phyloP scores from a whole-genome alignment of 805 yeast genomes.

The Yamadazyma sp. region DNA sequence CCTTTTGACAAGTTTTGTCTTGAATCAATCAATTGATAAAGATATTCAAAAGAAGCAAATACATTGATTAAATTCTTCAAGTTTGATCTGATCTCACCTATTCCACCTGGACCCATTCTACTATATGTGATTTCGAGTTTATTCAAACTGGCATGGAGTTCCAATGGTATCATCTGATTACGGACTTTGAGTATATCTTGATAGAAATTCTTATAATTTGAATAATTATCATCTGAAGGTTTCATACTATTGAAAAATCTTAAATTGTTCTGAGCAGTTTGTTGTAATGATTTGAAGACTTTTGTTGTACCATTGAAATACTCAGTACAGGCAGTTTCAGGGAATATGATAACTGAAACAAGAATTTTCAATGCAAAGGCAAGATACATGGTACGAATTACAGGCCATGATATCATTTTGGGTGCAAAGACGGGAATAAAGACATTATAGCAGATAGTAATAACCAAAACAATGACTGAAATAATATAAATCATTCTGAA shows the following conservation, averaged over 20 bases:
- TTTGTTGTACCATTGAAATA: slow-evolving; percentile 18
- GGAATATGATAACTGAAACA: slow-evolving; percentile 21
- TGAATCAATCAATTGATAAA: slow-evolving; percentile 26
- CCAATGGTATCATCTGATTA: slow-evolving; percentile 17
- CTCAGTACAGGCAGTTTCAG: slow-evolving; percentile 23
- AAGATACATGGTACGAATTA: slow-evolving; percentile 25
- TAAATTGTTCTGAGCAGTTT: slow-evolving; percentile 18
- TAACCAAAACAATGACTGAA: slow-evolving; percentile 20
- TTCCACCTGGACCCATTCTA: slow-evolving; percentile 25
- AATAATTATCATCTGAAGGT: slow-evolving; percentile 24
- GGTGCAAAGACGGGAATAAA: slow-evolving; percentile 28
- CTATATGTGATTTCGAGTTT: slow-evolving; percentile 25
- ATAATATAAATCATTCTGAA: slow-evolving; percentile 18
- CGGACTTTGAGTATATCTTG: slow-evolving; percentile 18
- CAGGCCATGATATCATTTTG: slow-evolving; percentile 13
- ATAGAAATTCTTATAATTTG: slow-evolving; percentile 19
- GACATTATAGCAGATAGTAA: slow-evolving; percentile 22
- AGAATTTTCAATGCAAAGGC: slow-evolving; percentile 20
- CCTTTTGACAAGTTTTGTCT: slow-evolving; percentile 20
- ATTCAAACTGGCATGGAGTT: slow-evolving; percentile 17
- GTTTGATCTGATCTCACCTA: slow-evolving; percentile 22
- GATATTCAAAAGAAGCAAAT: slow-evolving; percentile 23
- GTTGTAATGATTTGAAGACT: slow-evolving; percentile 13
- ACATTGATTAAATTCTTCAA: slow-evolving; percentile 21
- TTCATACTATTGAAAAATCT: slow-evolving; percentile 22